phyloP scores from a whole-genome alignment of 1,284 basidiomycete species.

The Sanghuangporus sanghuang region DNA sequence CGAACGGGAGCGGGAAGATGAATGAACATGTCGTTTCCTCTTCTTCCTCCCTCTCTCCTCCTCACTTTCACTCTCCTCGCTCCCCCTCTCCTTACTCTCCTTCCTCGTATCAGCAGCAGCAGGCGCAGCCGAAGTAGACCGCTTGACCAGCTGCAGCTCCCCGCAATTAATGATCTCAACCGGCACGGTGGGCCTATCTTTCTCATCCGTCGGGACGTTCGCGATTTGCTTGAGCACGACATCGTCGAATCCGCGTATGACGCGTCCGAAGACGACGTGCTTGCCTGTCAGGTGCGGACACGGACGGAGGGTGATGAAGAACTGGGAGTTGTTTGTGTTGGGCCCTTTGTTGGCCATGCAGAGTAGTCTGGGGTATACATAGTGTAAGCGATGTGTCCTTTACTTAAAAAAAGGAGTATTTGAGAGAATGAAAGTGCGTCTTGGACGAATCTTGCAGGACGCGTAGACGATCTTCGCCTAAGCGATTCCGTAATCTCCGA shows the following conservation, averaged over 20 bases:
- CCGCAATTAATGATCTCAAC: slow-evolving; percentile 80
- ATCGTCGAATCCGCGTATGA: slow-evolving; percentile 58
- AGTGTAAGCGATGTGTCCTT: not conserved
- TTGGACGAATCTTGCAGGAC: not conserved
- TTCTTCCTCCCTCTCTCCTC: slow-evolving; percentile 26
- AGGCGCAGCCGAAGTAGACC: slow-evolving; percentile 19
- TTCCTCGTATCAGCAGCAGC: slow-evolving; percentile 2
- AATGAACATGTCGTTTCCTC: slow-evolving; percentile 22
- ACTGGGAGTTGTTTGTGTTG: slow-evolving; percentile 77
- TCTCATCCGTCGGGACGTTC: slow-evolving; percentile 56
- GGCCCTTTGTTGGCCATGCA: slow-evolving; percentile 85
- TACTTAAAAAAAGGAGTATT: not conserved
- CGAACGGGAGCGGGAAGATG: slow-evolving; percentile 25
- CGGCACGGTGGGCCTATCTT: slow-evolving; percentile 64
- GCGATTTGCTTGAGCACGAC: slow-evolving; percentile 49
- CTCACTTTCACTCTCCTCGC: slow-evolving; percentile 21
- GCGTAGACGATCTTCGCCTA: not conserved
- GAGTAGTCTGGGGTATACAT: slow-evolving; percentile 42
- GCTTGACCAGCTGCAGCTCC: slow-evolving; percentile 67
- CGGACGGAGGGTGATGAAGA: slow-evolving; percentile 73
- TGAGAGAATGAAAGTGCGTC: not conserved
- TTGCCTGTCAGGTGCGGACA: slow-evolving; percentile 75
- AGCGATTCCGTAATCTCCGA: not conserved
- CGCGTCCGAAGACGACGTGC: slow-evolving; percentile 74
- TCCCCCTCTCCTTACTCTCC: slow-evolving; percentile 20